These are phyloP conservation scores for Gossypium trilobum DNA, from an alignment of 441 rosid species.

Conservation along the genomic window DNA sequence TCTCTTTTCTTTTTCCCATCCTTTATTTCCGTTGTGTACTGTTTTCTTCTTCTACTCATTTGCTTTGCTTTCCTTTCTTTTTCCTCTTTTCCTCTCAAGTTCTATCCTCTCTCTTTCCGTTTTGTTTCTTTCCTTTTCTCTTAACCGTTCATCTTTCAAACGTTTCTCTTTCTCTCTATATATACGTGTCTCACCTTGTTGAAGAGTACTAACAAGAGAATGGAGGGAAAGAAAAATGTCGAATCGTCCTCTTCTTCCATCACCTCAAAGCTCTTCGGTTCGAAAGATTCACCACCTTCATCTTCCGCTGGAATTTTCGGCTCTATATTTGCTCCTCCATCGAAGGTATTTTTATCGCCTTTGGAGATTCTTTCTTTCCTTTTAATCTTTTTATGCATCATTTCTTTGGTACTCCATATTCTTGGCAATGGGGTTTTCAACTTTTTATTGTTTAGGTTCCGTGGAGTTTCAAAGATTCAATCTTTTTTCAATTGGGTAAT, in stretches of 20 bases:
- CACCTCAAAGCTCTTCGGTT: slow-evolving; percentile 67
- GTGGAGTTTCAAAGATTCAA: not conserved
- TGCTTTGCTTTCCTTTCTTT: not conserved
- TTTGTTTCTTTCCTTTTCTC: slow-evolving; percentile 6
- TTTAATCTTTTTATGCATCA: not conserved
- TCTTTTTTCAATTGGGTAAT: not conserved
- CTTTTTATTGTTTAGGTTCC: not conserved
- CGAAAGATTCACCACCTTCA: slow-evolving; percentile 41
- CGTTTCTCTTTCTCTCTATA: not conserved
- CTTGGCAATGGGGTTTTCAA: slow-evolving; percentile 1
- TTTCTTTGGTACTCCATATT: not conserved
- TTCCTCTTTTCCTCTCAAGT: not conserved
- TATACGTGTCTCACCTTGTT: not conserved
- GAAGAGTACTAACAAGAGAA: slow-evolving; percentile 12
- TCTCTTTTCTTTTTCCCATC: slow-evolving; percentile 21
- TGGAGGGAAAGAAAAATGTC: slow-evolving; percentile 60
- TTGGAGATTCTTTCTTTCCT: slow-evolving; percentile 23
- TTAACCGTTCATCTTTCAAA: slow-evolving; percentile 4
- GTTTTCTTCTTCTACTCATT: slow-evolving; percentile 2
- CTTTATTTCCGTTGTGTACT: slow-evolving; percentile 11
- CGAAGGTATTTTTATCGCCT: slow-evolving; percentile 33
- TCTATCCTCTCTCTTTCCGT: not conserved
- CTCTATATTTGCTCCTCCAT: slow-evolving; percentile 59
- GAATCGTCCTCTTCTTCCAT: slow-evolving; percentile 42
- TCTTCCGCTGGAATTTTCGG: slow-evolving; percentile 62